Evolutionary conservation across 148 eudicot species (phyloP).

Genomic region (Heliosperma pusillum): DNA sequence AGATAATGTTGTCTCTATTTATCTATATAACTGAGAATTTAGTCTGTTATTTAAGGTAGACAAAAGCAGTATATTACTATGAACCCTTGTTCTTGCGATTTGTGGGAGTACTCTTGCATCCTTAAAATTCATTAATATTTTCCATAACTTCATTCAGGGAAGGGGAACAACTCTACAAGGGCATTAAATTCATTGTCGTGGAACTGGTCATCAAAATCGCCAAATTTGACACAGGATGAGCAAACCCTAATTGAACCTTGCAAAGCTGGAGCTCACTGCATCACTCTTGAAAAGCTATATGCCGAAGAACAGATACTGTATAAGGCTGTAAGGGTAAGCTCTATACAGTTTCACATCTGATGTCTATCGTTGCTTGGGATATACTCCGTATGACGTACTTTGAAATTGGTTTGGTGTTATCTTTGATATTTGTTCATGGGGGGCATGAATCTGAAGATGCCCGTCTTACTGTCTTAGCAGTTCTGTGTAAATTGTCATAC

Average conservation of each 20-base stretch:
- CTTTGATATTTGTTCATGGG: too few relatives aligned
- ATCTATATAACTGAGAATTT: not conserved
- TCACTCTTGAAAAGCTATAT: slow-evolving; percentile 58
- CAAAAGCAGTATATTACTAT: not conserved
- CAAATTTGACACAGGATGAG: slow-evolving; percentile 38
- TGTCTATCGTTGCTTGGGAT: not conserved
- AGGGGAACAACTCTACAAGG: slow-evolving; percentile 54
- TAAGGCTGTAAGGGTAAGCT: slow-evolving; percentile 60
- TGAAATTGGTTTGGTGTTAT: too few relatives aligned
- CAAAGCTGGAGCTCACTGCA: slow-evolving; percentile 66
- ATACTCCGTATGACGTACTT: not conserved
- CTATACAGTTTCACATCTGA: not conserved
- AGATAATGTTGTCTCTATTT: not conserved
- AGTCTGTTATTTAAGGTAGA: not conserved
- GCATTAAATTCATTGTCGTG: slow-evolving; percentile 61
- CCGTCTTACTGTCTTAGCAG: too few relatives aligned
- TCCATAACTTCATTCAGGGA: slow-evolving; percentile 39
- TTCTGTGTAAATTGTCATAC: too few relatives aligned
- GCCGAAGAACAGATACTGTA: slow-evolving; percentile 63
- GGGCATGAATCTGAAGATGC: too few relatives aligned
- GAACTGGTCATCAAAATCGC: slow-evolving; percentile 68
- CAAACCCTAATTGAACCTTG: slow-evolving; percentile 50
- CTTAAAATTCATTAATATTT: not conserved
- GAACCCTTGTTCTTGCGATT: not conserved
- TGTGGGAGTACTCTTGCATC: too few relatives aligned